phyloP scores from a whole-genome alignment of 1,284 basidiomycete genomes.

The Ganoderma sp. region DNA sequence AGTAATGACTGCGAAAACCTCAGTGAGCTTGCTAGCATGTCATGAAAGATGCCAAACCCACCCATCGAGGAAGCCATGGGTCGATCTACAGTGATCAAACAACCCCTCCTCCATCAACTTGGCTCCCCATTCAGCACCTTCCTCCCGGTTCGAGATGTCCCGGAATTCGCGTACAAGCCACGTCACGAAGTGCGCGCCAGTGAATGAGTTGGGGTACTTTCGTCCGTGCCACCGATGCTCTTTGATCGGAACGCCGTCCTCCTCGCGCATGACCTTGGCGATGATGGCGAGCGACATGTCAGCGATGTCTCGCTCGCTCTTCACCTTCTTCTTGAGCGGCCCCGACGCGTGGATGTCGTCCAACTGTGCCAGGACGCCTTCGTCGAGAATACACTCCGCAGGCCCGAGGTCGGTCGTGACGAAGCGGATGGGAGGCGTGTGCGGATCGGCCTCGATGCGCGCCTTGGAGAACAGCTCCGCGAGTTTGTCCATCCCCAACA shows the following conservation, averaged over 20 bases:
- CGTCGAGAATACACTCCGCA: conserved; percentile 78
- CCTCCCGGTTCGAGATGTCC: conserved; percentile 80
- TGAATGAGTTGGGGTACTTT: conserved; percentile 80
- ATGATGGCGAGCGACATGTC: conserved; percentile 67
- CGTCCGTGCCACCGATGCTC: conserved; percentile 76
- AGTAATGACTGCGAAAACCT: conserved; percentile 69
- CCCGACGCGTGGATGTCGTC: conserved; percentile 80
- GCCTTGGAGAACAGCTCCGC: conserved; percentile 86
- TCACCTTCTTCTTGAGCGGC: conserved; percentile 77
- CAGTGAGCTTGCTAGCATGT: conserved; percentile 7
- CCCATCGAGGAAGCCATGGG: conserved; percentile 87
- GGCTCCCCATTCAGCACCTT: conserved; percentile 80
- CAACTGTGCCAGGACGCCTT: conserved; percentile 75
- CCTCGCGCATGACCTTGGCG: conserved; percentile 81
- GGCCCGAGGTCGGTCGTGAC: conserved; percentile 85
- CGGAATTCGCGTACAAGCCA: conserved; percentile 89
- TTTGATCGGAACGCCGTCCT: conserved; percentile 78
- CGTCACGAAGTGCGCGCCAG: conserved; percentile 83
- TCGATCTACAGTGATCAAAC: conserved; percentile 80
- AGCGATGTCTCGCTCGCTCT: conserved; percentile 71
- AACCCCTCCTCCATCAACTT: conserved; percentile 79
- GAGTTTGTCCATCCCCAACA: conserved; percentile 91
- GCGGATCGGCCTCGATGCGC: conserved; percentile 66
- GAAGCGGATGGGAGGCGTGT: conserved; percentile 67
- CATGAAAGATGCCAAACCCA: conserved; percentile 43